phyloP scores from a whole-genome alignment of 164 flowering plant species.

The Dillenia turbinata region DNA sequence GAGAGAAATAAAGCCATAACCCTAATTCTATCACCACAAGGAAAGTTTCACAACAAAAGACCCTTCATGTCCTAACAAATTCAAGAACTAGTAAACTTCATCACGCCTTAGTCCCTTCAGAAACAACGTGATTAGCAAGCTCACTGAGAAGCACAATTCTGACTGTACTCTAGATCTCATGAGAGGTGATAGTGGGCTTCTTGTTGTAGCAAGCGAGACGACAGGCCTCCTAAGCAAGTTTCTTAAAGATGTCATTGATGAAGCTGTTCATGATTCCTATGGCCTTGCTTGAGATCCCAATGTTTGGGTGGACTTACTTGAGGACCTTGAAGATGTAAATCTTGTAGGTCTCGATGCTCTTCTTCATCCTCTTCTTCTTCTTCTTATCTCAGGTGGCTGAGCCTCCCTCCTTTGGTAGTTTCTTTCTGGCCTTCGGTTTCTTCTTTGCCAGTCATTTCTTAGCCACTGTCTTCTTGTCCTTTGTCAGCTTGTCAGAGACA shows the following conservation, averaged over 20 bases:
- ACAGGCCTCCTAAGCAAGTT: constrained; percentile 42
- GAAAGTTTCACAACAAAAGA: too few species aligned
- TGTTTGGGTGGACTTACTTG: constrained; percentile 33
- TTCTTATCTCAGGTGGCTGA: constrained; percentile 17
- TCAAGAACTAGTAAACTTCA: constrained; percentile 42
- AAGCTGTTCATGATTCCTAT: constrained; percentile 44
- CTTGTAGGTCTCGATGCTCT: constrained; percentile 25
- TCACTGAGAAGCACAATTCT: constrained; percentile 45
- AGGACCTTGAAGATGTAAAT: constrained; percentile 35
- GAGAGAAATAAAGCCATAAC: too few species aligned
- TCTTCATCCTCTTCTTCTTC: constrained; percentile 29
- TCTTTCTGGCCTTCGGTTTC: constrained; percentile 28
- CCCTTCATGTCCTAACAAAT: background rate
- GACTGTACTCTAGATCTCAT: constrained; percentile 51
- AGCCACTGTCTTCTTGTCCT: constrained; percentile 10
- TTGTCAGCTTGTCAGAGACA: constrained; percentile 6
- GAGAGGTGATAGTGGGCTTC: constrained; percentile 37
- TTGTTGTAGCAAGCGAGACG: constrained; percentile 42
- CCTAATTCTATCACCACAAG: too few species aligned
- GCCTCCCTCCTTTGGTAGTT: constrained; percentile 25
- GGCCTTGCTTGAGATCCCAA: constrained; percentile 38
- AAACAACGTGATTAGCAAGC: constrained; percentile 49
- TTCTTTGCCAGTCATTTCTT: constrained; percentile 28
- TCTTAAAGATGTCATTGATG: constrained; percentile 36
- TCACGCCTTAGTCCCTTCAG: constrained; percentile 54